Evolutionary conservation across 768 basidiomycete genomes (phyloP), one percentile per base, ranked within the genome.

Genomic region (Candolleomyces efflorescens): DNA sequence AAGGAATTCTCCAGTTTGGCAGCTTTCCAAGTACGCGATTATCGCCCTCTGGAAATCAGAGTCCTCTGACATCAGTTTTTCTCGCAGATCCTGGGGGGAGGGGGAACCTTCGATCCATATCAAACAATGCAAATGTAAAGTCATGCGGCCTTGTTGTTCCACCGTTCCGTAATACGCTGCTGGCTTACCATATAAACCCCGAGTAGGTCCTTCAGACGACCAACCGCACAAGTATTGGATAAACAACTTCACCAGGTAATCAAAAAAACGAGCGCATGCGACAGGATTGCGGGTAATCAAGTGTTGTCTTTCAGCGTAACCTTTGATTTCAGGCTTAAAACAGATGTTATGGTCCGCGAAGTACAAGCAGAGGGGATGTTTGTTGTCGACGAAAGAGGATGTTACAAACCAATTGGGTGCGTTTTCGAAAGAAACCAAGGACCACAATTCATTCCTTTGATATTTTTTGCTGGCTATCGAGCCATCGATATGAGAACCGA

Each of bases 341-440:
- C 46, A 52, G 4, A 62, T 27, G 7, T 66, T 56, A 0, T 44
- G 53, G 47, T 63, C 65, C 2, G 68, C 72, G 57, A 44, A 71
- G 56, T 73, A 72, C 7, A 74, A 26, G 48, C 66, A 70, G 3
- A 75, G 53, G 7, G 72, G 72, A 64, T 71, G 66, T 17, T 60
- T 62, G 6, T 41, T 60, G 47, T 73, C 71, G 15, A 68, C 64
- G 10, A 71, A 72, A 2, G 55, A 48, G 9, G 50, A 3, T 39
- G 55, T 56, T 23, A 56, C 50, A 37, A 37, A 56, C 55, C 55
- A 56, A 6, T 46, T 12, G 5, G 47, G 55, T 2, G 27, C 13
- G n/a, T 23, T 23, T 22, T 22, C 38, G 12, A 36, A 50, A 36
- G 24, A 10, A 3, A 50, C 27, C 11, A 56, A 17, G 13, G 55